Evolutionary conservation across 306 rosid species (phyloP), one percentile per base, ranked within the genome.

Genomic region (Dryas octopetala): DNA sequence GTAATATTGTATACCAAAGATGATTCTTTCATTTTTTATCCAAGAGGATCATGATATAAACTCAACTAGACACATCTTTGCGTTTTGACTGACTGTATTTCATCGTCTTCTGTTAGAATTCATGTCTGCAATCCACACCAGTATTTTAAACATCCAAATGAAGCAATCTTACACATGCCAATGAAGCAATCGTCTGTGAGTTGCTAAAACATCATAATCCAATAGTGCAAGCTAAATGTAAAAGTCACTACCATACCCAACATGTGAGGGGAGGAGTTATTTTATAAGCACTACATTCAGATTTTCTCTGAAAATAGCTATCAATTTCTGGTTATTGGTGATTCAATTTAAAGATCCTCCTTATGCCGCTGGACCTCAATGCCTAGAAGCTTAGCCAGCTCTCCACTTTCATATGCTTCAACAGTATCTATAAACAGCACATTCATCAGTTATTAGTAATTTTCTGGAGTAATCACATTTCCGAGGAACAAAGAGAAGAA

Each of bases 391-490:
- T 83, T 81, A 54, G 88, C 85, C 76, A 94, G 82, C 71, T 61
- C 76, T 46, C 98, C 97, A 66, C 88, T 94, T 82, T 91, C 89
- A 66, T 86, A 94, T 65, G 93, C 96, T 68, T 76, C 96, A 14
- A 85, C 76, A 6, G 95, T 90, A 66, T 94, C 98, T 94, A 41
- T 28, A 83, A 84, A 74, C 71, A 78, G 28, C 65, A 58, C 4
- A 47, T 13, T 8, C 64, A 59, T 68, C 32, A 76, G 66, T 63
- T 46, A 4, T 40, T 55, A 19, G 40, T 49, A 17, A 28, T 0
- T 15, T 45, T 17, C 15, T 5, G 38, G 66, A 17, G 7, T 28
- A 74, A 32, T 66, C 14, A 68, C 38, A 68, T 7, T 45, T 15
- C 55, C 38, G 16, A 45, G 32, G 57, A 60, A 41, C 19, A 40